Conservation (phyloP, 257 asterid genomes). For the Jacaranda mimosifolia region DNA sequence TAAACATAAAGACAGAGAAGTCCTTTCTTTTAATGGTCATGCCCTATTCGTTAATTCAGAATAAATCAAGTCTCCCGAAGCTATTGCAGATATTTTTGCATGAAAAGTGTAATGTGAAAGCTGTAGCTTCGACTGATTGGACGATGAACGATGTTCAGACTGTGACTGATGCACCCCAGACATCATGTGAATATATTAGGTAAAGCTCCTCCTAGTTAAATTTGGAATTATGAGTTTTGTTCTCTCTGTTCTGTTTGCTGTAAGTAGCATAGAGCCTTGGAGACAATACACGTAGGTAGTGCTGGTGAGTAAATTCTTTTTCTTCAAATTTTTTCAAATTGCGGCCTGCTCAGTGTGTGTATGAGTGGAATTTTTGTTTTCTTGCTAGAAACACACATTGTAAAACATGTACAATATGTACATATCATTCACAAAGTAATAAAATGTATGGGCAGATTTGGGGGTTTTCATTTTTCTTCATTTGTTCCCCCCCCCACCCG, state of each 20-base stretch:
- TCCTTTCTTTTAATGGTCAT: too few species aligned
- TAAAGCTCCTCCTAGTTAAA: conserved; percentile 10
- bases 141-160: conserved; percentile 3
- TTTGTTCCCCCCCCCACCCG: too few species aligned
- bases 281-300: conserved; percentile 39
- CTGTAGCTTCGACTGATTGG: not conserved
- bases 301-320: conserved; percentile 50
- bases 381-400: conserved; percentile 41
- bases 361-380: conserved; percentile 34
- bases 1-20: too few species aligned
- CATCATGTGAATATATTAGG: conserved; percentile 33
- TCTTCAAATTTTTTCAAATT: conserved; percentile 38
- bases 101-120: not conserved
- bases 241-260: conserved; percentile 17
- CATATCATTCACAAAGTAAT: conserved; percentile 37
- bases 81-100: conserved; percentile 12
- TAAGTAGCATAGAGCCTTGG: conserved; percentile 38
- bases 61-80: not conserved
- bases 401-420: conserved; percentile 54
- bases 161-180: conserved; percentile 4
- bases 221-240: conserved; percentile 37
- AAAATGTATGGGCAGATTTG: conserved; percentile 11
- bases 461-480: not conserved
- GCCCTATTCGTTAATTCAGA: too few species aligned
- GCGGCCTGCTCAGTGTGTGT: conserved; percentile 41